Conservation (phyloP, 2,329 filamentous ascomycete species). For the Dactylonectria estremocensis region DNA sequence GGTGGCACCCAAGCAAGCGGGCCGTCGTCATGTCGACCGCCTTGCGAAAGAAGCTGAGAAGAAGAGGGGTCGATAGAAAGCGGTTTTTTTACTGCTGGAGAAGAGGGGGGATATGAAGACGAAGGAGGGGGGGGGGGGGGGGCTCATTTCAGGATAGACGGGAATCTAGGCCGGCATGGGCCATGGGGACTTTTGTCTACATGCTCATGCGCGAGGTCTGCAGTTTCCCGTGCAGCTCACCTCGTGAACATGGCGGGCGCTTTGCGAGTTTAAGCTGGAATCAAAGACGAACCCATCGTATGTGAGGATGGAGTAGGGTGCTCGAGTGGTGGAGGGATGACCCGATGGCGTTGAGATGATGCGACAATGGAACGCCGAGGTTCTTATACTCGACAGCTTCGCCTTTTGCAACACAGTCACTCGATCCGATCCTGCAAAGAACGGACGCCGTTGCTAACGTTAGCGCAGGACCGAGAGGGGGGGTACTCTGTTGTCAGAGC, state of each 20-base stretch:
- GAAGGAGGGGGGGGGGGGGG: neutral
- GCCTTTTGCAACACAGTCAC: no score
- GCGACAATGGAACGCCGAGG: no score
- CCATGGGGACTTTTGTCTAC: conserved; percentile 34
- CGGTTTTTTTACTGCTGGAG: neutral
- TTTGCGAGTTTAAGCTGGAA: neutral
- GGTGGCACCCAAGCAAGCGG: neutral
- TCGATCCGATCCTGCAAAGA: no score
- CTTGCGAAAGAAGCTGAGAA: neutral
- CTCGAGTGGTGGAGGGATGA: neutral
- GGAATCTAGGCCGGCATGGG: conserved; percentile 10
- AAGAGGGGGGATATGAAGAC: neutral
- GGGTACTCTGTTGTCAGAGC: no score
- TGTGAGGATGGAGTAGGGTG: no score
- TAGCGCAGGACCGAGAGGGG: no score
- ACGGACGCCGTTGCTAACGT: no score
- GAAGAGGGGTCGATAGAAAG: neutral
- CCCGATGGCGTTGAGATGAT: neutral
- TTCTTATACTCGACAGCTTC: no score
- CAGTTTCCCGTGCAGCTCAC: neutral
- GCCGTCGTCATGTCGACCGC: conserved; percentile 1
- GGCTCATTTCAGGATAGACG: conserved; percentile 1
- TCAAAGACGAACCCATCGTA: neutral
- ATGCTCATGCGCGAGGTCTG: conserved; percentile 1
- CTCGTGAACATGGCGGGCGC: neutral